Conservation (phyloP, 176 grass and related monocot genomes). For the Bromus sterilis region DNA sequence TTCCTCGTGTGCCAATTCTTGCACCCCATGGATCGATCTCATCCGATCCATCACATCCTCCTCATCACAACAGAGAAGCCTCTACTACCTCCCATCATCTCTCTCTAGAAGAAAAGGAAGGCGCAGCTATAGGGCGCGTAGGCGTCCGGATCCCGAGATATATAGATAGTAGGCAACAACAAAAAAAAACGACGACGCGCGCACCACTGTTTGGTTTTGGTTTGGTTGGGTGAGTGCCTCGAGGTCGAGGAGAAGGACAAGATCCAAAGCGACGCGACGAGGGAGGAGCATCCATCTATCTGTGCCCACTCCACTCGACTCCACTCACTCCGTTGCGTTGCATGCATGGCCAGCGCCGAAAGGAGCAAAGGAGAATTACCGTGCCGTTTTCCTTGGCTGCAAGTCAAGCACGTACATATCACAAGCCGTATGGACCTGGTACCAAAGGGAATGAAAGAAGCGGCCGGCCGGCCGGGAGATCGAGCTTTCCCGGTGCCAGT, state of each 20-base stretch:
- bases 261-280: neutral
- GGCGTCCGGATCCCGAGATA: too few species aligned
- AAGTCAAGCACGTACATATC: neutral
- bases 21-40: neutral
- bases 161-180: too few species aligned
- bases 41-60: neutral
- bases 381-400: neutral
- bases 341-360: neutral
- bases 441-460: neutral
- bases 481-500: too few species aligned
- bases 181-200: neutral
- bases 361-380: neutral
- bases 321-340: neutral
- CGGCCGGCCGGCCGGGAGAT: too few species aligned
- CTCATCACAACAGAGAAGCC: neutral
- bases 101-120: slow-evolving; percentile 26
- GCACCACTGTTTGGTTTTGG: too few species aligned
- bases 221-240: neutral
- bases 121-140: too few species aligned
- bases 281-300: neutral
- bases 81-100: neutral
- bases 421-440: neutral
- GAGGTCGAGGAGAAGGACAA: neutral
- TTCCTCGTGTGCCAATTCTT: neutral
- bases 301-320: neutral